Evolutionary conservation across 345 rosid species (phyloP).

Genomic region (Gossypium stocksii): DNA sequence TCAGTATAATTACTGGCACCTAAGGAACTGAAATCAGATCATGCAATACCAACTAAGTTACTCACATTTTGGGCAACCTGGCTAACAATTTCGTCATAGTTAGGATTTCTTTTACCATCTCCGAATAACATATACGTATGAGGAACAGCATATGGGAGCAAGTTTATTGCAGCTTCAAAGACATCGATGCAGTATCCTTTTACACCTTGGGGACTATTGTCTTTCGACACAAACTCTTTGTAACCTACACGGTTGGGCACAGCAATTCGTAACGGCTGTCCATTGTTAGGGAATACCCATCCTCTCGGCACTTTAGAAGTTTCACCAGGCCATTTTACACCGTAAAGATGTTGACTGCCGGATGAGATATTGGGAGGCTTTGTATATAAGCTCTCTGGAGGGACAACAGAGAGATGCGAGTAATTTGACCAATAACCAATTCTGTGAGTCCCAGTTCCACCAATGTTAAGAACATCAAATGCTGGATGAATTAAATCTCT

Average conservation of each 20-base stretch:
- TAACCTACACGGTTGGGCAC: conserved; percentile 78
- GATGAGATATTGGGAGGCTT: conserved; percentile 49
- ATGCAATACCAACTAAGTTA: conserved; percentile 12
- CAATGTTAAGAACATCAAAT: conserved; percentile 68
- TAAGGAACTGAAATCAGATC: neutral
- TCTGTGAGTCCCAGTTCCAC: conserved; percentile 51
- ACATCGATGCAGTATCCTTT: conserved; percentile 85
- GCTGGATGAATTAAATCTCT: conserved; percentile 64
- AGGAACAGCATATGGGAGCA: conserved; percentile 87
- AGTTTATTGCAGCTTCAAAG: conserved; percentile 78
- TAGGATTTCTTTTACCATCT: conserved; percentile 60
- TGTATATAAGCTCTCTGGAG: conserved; percentile 56
- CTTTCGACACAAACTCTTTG: conserved; percentile 50
- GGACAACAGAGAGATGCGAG: conserved; percentile 59
- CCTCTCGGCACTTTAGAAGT: conserved; percentile 54
- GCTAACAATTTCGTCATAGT: conserved; percentile 47
- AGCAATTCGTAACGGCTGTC: conserved; percentile 61
- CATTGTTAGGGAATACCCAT: conserved; percentile 91
- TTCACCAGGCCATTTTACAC: conserved; percentile 86
- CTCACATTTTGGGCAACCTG: conserved; percentile 70
- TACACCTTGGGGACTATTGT: conserved; percentile 61
- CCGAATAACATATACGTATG: conserved; percentile 56
- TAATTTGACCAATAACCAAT: conserved; percentile 91
- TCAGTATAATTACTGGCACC: conserved; percentile 16
- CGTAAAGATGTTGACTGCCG: conserved; percentile 46